Evolutionary conservation across 2,329 filamentous ascomycete genomes (phyloP), one percentile per base, ranked within the genome.

Genomic region (Ophiostoma angusticollis): DNA sequence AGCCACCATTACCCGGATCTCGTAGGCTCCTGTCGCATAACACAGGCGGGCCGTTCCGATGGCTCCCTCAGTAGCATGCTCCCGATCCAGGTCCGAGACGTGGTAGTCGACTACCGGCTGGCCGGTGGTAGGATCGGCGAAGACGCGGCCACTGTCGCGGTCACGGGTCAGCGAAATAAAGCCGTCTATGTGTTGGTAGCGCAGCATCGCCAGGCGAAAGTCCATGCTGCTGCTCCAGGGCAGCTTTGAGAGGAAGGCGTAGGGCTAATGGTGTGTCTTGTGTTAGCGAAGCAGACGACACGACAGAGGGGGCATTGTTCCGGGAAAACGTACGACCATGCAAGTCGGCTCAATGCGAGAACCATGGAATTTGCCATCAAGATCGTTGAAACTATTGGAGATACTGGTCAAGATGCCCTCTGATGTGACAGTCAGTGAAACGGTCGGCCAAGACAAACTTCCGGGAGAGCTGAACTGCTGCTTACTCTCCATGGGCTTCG

Each of bases 331-430:
- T 52, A 72, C 68, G 40, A 76, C 48, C 80, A 91, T 87, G 50
- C 72, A 72, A 2, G 74, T 74, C 9, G 77, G 67, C 63, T 95
- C 86, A 21, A 95, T 64, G 57, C 93, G 93, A 35, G 70, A 68
- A 28, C 89, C 89, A 50, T 95, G 84, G 41, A 85, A 84, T 30
- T 77, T 67, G 6, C 74, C 73, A 54, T 94, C 85, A 0, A 87
- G 66, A 49, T 95, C 80, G 47, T 93, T 82, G 49, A 87, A 84
- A 39, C 82, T 76, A 31, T 69, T 74, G 46, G 84, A 79, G 14
- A 87, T 78, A 4, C 75, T 72, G 0, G 87, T 95, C 42, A 95
- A 72, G 49, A 87, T 87, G 2, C 77, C 71, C 13, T 85, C 80
- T 68, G 66, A 14, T 31, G n/a, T 9, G 12, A 25, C 22, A 22